Evolutionary conservation across 208 protist genomes (phyloP).

Genomic region (Leishmania mexicana): DNA sequence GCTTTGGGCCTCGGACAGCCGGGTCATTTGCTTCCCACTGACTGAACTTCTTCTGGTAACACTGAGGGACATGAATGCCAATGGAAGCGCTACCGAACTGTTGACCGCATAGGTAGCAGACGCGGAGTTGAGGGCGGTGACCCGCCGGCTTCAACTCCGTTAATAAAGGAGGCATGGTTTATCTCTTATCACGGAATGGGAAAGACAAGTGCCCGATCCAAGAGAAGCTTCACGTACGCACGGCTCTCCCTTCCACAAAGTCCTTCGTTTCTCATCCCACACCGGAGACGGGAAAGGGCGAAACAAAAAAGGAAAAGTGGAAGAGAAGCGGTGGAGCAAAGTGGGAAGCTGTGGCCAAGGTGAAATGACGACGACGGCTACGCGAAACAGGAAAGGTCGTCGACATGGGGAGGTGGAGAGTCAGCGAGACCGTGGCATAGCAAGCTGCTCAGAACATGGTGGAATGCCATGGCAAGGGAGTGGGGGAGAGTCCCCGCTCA

Average conservation of each 20-base stretch:
- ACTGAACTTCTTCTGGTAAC: constrained; percentile 83
- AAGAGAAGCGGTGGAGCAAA: not conserved
- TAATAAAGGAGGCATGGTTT: constrained; percentile 2
- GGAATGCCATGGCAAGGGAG: not conserved
- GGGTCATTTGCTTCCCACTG: constrained; percentile 79
- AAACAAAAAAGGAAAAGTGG: not conserved
- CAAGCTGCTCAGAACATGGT: not conserved
- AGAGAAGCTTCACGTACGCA: not conserved
- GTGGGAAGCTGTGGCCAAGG: not conserved
- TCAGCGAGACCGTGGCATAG: not conserved
- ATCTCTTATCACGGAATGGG: too few species aligned
- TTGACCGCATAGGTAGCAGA: constrained; percentile 90
- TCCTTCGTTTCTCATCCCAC: too few species aligned
- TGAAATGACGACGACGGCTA: too few species aligned
- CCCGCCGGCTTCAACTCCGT: not conserved
- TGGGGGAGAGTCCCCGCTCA: too few species aligned
- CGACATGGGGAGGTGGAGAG: too few species aligned
- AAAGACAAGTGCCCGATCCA: not conserved
- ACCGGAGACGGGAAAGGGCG: not conserved
- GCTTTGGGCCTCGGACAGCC: constrained; percentile 62
- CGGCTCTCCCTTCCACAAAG: not conserved
- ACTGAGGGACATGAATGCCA: constrained; percentile 92
- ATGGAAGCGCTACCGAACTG: constrained; percentile 91
- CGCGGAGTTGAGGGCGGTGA: constrained; percentile 55
- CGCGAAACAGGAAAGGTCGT: not conserved